Evolutionary conservation across 139 green algal species (phyloP).

Genomic region (Nannochloris sp.): DNA sequence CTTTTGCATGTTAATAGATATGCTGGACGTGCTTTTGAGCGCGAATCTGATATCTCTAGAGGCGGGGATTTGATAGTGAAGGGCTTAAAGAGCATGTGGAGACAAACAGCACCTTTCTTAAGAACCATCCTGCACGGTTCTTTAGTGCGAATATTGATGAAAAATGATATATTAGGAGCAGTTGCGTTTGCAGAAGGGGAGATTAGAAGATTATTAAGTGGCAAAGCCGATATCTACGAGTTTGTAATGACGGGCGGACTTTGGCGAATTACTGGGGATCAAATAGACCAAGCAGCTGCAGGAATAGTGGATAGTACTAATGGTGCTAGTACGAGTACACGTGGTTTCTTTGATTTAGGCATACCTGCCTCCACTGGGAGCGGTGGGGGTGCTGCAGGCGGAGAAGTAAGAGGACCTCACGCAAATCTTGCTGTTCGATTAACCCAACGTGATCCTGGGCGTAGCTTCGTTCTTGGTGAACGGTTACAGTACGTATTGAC

Average conservation of each 20-base stretch:
- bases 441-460: slow-evolving; percentile 47
- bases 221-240: slow-evolving; percentile 45
- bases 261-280: slow-evolving; percentile 25
- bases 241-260: slow-evolving; percentile 63
- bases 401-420: neutral
- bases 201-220: slow-evolving; percentile 40
- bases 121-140: slow-evolving; percentile 47
- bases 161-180: slow-evolving; percentile 39
- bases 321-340: slow-evolving; percentile 2
- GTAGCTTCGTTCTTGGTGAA: slow-evolving; percentile 66
- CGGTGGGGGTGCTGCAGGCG: slow-evolving; percentile 5
- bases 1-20: slow-evolving; percentile 80
- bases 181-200: slow-evolving; percentile 51
- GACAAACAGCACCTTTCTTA: slow-evolving; percentile 60
- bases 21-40: slow-evolving; percentile 52
- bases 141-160: slow-evolving; percentile 58
- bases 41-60: slow-evolving; percentile 23
- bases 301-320: neutral
- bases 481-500: slow-evolving; percentile 70
- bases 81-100: slow-evolving; percentile 58
- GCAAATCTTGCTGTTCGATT: slow-evolving; percentile 25
- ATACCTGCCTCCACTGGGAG: neutral
- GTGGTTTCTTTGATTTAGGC: too few species aligned
- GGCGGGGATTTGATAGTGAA: slow-evolving; percentile 50
- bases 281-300: slow-evolving; percentile 24